These are phyloP conservation scores for Fusarium nurragi DNA, from an alignment of 2,329 filamentous ascomycete genomes.

Conservation along the genomic window DNA sequence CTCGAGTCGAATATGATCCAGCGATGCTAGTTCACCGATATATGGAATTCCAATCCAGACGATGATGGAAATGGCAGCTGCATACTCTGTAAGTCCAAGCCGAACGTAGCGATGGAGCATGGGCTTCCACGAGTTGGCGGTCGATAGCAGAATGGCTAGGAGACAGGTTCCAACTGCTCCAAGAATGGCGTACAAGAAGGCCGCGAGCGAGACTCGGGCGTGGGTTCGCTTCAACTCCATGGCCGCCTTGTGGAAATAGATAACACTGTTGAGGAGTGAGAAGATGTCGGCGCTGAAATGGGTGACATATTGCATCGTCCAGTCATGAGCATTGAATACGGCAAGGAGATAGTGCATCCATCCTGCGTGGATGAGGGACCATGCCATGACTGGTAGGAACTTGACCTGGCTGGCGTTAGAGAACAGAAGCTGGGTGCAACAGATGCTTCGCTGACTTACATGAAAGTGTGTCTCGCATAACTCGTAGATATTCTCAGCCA, in stretches of 20 bases:
- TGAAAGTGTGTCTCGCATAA: conserved; percentile 65
- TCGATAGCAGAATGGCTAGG: conserved; percentile 68
- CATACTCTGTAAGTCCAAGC: conserved; percentile 70
- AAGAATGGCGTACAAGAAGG: conserved; percentile 72
- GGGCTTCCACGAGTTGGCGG: conserved; percentile 68
- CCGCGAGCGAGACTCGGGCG: conserved; percentile 64
- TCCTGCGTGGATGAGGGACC: conserved; percentile 70
- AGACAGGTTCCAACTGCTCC: conserved; percentile 71
- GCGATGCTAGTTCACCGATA: conserved; percentile 64
- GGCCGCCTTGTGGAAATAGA: conserved; percentile 74
- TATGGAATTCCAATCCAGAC: conserved; percentile 72
- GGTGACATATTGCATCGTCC: conserved; percentile 76
- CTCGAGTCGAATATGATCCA: conserved; percentile 67
- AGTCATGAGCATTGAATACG: conserved; percentile 74
- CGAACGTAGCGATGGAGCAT: conserved; percentile 70
- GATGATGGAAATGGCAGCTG: conserved; percentile 72
- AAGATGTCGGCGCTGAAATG: conserved; percentile 74
- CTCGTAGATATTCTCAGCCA: conserved; percentile 72
- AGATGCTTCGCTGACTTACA: conserved; percentile 46
- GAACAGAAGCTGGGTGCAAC: background rate
- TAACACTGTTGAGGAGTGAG: conserved; percentile 72
- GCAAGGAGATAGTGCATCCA: conserved; percentile 73
- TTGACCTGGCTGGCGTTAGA: conserved; percentile 51
- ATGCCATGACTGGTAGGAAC: conserved; percentile 74
- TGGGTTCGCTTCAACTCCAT: conserved; percentile 71